These are phyloP conservation scores for Phaffomyces opuntiae DNA, from an alignment of 805 yeast species.

Conservation along the genomic window DNA sequence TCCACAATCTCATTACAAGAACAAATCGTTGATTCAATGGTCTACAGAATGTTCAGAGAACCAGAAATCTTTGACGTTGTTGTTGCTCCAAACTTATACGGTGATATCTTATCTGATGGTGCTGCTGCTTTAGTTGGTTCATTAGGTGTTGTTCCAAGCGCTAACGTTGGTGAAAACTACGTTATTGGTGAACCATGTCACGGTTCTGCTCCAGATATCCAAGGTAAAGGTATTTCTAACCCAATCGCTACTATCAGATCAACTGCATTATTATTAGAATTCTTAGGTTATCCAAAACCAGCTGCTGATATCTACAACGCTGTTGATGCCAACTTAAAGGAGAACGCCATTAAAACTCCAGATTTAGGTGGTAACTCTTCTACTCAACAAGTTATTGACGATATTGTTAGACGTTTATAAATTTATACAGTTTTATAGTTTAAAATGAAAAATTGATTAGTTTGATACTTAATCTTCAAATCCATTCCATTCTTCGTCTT, in stretches of 20 bases:
- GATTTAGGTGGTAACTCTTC: conserved; percentile 90
- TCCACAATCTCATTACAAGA: conserved; percentile 67
- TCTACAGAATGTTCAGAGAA: conserved; percentile 96
- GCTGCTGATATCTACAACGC: conserved; percentile 92
- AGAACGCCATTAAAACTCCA: conserved; percentile 73
- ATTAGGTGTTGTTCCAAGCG: conserved; percentile 95
- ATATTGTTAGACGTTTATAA: conserved; percentile 45
- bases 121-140: conserved; percentile 98
- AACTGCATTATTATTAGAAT: conserved; percentile 94
- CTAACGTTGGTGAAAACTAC: conserved; percentile 93
- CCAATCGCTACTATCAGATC: conserved; percentile 98
- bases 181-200: conserved; percentile 99
- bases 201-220: conserved; percentile 98
- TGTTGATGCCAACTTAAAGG: conserved; percentile 86
- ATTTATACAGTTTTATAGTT: neutral
- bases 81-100: conserved; percentile 97
- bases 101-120: conserved; percentile 95
- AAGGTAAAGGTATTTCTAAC: conserved; percentile 89
- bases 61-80: conserved; percentile 96
- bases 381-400: conserved; percentile 82
- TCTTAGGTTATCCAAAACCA: conserved; percentile 83
- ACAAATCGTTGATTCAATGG: conserved; percentile 99
- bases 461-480: conserved; percentile 18
- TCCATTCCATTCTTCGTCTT: conserved; percentile 28
- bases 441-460: neutral